Evolutionary conservation across 805 yeast species (phyloP), one percentile per base, ranked within the genome.

Genomic region (Pichia gijzeniarum): DNA sequence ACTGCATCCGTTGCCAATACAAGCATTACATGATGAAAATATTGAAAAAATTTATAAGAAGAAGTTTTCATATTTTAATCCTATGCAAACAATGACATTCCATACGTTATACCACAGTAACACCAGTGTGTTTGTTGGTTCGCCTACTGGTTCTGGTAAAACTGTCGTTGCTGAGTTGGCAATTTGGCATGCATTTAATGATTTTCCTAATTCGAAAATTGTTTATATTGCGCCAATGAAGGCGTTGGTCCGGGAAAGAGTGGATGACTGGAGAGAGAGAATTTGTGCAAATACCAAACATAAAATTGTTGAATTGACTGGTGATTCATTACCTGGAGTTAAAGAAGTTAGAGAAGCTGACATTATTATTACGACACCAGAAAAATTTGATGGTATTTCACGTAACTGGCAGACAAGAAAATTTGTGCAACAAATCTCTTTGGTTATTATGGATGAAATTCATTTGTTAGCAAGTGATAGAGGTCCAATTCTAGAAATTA

Each of bases 111-210:
- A 90, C 66, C 80, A 93, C 62, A 68, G 83, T 1, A 77, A 84
- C 50, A 74, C 83, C 1, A 85, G 85, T 60, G 90, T 84, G 0
- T 85, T 93, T 62, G 86, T 93, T 38, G 99, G 99, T 9, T 89
- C 98, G 0, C 99, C 99, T 3, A 93, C 99, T 2, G 99, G 99
- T 20, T 91, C 97, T 0, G 99, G 99, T 54, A 93, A 93, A 63
- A 93, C 99, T 0, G 84, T 93, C 30, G 98, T 95, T 25, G 96
- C 98, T 0, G 99, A 93, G 60, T 65, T 93, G 45, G 98, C 98
- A 0, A 86, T 93, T 14, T 93, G 98, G 97, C 91, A 89, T 61
- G 97, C 99, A 0, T 85, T 91, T 61, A 77, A 74, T 38, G 83
- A 85, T 39, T 80, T 73, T 47, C 96, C 97, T 0, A 78, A 81